phyloP scores from a whole-genome alignment of 257 asterid genomes.

The Schizonepeta tenuifolia region DNA sequence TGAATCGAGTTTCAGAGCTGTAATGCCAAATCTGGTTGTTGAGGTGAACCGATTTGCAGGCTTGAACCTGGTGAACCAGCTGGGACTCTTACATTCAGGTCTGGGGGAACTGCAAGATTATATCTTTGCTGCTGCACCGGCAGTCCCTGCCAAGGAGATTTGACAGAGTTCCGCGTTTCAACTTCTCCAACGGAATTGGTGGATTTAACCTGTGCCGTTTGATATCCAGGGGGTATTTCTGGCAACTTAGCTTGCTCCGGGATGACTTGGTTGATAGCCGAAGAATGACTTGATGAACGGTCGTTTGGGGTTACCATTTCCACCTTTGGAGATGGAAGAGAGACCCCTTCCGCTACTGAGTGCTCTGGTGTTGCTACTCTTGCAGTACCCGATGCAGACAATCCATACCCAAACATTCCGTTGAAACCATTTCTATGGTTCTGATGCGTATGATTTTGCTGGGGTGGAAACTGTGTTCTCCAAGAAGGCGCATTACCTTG shows the following conservation, averaged over 20 bases:
- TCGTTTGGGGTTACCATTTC: constrained; percentile 28
- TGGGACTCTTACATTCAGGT: constrained; percentile 76
- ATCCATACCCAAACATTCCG: constrained; percentile 48
- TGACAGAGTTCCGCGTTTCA: constrained; percentile 39
- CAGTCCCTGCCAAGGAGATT: constrained; percentile 23
- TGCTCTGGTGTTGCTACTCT: constrained; percentile 35
- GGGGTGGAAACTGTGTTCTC: constrained; percentile 46
- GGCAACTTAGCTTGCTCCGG: constrained; percentile 28
- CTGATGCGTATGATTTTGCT: constrained; percentile 49
- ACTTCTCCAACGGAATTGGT: constrained; percentile 30
- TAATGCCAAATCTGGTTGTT: constrained; percentile 88
- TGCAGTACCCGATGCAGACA: constrained; percentile 37
- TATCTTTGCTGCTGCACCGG: constrained; percentile 43
- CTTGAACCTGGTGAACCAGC: constrained; percentile 75
- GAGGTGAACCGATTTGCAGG: constrained; percentile 76
- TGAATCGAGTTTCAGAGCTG: constrained; percentile 62
- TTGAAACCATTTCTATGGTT: constrained; percentile 58
- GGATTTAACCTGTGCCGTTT: constrained; percentile 30
- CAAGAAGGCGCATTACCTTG: constrained; percentile 42
- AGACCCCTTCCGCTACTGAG: constrained; percentile 34
- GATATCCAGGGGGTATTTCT: constrained; percentile 20
- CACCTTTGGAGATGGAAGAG: constrained; percentile 28
- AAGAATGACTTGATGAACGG: constrained; percentile 22
- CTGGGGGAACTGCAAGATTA: constrained; percentile 58
- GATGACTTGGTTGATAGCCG: background rate